Base-by-base conservation (phyloP, 805 yeast genomes). In the Metschnikowia anglica region DNA sequence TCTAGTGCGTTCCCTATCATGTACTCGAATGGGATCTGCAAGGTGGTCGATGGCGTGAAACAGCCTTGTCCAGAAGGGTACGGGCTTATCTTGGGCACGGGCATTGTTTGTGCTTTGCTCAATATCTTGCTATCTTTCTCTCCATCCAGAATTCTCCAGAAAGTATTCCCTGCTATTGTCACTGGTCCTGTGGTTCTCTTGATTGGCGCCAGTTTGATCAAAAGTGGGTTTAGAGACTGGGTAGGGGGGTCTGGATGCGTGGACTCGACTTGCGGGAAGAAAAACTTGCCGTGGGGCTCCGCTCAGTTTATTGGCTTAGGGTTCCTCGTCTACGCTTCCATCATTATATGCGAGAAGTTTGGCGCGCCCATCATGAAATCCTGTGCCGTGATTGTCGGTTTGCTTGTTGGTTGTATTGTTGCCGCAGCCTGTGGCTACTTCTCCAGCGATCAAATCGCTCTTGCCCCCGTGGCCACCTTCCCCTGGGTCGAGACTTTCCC, bases 301-400 rank as follows among this genome's bases (percentile, higher is more conserved):
- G 96, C 96, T 10, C 77, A 83, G 57, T 89, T 83, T 57, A 66
- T 90, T 52, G 97, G 97, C 35, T 73, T 89, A 24, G 97, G 97
- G 3, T 88, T 89, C 73, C 66, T 83, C 26, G 96, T 88, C 9
- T 86, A 78, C 58, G 74, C 79, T 20, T 70, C 87, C 5, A 88
- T 90, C 56, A 74, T 89, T 43, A 41, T 88, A 24, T 77, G 85
- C 56, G 97, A 90, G 63, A 80, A 80, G 60, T 89, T 85, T 76
- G 97, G 97, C 20, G 80, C 97, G 16, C 97, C 97, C 42, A 85
- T 89, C 57, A 85, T 89, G 93, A 88, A 85, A 60, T 85, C 95
- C 2, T 88, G 96, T 75, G 93, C 97, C 1, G 96, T 89, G 39
- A 85, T 89, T 53, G 67, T 83, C 29, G 97, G 97, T 27, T 70